A percentile compares a stretch with the other conserved stretches of the same genome.
phyloP scores from a whole-genome alignment of 768 basidiomycete species.

The Gloeopeniophorella convolvens region DNA sequence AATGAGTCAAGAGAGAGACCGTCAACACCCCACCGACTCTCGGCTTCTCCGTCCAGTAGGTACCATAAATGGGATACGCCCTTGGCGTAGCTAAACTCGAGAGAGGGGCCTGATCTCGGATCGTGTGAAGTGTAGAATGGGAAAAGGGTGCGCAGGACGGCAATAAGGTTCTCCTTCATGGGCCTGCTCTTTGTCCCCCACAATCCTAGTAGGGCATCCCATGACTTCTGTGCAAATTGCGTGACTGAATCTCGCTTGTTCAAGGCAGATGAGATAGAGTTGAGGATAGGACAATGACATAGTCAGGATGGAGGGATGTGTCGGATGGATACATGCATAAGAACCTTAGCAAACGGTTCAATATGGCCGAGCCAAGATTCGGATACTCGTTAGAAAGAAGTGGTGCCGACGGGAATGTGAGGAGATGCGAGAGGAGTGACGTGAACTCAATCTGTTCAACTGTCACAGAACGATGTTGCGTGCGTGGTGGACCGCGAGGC shows the following conservation, averaged over 20 bases:
- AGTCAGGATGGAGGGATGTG: constrained; percentile 73
- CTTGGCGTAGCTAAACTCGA: constrained; percentile 37
- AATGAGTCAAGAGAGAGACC: constrained; percentile 59
- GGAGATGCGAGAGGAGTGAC: constrained; percentile 52
- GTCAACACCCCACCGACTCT: constrained; percentile 58
- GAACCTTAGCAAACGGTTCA: constrained; percentile 56
- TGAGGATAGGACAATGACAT: constrained; percentile 59
- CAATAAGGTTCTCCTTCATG: constrained; percentile 73
- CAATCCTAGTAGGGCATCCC: constrained; percentile 57
- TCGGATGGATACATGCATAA: constrained; percentile 62
- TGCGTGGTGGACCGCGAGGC: constrained; percentile 7
- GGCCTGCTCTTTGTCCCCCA: constrained; percentile 76
- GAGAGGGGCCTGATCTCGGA: constrained; percentile 17
- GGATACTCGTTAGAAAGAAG: constrained; percentile 40
- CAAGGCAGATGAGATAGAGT: constrained; percentile 69
- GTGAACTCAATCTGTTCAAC: constrained; percentile 69
- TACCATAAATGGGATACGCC: constrained; percentile 49
- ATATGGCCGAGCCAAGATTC: constrained; percentile 44
- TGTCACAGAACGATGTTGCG: constrained; percentile 30
- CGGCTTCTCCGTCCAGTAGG: constrained; percentile 54
- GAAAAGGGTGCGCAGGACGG: constrained; percentile 65
- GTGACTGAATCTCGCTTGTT: constrained; percentile 60
- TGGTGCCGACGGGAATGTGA: constrained; percentile 53
- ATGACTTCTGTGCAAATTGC: constrained; percentile 52
- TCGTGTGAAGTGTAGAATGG: constrained; percentile 51